phyloP scores from a whole-genome alignment of 441 rosid species.

The Arabidopsis hybrid region DNA sequence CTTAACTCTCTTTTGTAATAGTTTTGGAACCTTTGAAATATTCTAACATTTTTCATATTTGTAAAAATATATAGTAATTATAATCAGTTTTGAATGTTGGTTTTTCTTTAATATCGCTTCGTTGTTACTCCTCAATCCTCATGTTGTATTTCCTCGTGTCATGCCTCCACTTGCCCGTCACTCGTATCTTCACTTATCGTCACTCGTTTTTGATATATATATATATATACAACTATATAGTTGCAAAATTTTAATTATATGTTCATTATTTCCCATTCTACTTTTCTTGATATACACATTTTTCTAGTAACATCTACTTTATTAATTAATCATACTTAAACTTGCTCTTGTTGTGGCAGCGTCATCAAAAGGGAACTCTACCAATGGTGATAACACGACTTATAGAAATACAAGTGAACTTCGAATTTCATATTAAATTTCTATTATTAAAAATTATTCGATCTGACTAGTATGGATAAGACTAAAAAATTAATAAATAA shows the following conservation, averaged over 20 bases:
- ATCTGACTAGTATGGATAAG: neutral
- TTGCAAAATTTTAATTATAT: neutral
- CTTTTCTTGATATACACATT: constrained; percentile 4
- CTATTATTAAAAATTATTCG: neutral
- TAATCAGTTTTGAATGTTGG: no score
- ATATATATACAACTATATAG: no score
- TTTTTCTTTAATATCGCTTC: neutral
- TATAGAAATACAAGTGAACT: neutral
- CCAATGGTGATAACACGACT: neutral
- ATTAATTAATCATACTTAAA: neutral
- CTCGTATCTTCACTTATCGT: neutral
- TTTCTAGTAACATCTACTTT: constrained; percentile 1
- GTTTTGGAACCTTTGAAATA: neutral
- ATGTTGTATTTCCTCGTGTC: constrained; percentile 13
- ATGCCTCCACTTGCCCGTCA: constrained; percentile 25
- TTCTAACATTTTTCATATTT: no score
- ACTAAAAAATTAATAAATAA: no score
- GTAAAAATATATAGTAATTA: no score
- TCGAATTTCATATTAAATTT: neutral
- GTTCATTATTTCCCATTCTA: neutral
- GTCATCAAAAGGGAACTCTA: neutral
- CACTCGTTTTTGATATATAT: neutral
- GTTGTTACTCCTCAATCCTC: constrained; percentile 9
- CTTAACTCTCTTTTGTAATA: neutral
- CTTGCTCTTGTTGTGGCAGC: neutral